Evolutionary conservation across 805 yeast genomes (phyloP).

Genomic region (Hagleromyces aurorensis): DNA sequence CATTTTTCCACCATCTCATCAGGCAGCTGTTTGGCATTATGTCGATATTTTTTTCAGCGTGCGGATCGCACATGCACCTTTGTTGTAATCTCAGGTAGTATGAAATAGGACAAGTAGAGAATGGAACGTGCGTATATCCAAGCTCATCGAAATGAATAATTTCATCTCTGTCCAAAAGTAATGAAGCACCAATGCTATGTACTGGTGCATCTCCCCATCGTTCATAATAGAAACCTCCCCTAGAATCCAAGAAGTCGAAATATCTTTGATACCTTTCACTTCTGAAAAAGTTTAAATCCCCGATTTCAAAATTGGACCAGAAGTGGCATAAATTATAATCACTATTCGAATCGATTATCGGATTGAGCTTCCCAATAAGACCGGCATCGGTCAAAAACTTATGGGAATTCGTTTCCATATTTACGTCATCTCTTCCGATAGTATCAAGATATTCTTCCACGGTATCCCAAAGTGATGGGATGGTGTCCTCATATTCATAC

Average conservation of each 20-base stretch:
- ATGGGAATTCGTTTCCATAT: constrained; percentile 23
- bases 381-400: constrained; percentile 45
- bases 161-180: constrained; percentile 51
- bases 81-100: constrained; percentile 41
- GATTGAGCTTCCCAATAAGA: constrained; percentile 35
- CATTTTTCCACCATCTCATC: constrained; percentile 70
- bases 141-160: constrained; percentile 74
- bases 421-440: constrained; percentile 47
- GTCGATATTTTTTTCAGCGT: constrained; percentile 37
- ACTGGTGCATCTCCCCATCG: constrained; percentile 97
- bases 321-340: constrained; percentile 75
- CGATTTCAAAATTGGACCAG: constrained; percentile 85
- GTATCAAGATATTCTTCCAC: constrained; percentile 53
- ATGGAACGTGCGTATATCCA: constrained; percentile 73
- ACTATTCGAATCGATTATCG: constrained; percentile 40
- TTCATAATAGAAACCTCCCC: constrained; percentile 78
- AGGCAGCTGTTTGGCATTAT: constrained; percentile 51
- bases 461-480: constrained; percentile 76
- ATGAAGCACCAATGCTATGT: constrained; percentile 61
- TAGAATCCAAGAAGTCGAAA: constrained; percentile 54
- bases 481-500: constrained; percentile 76
- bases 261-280: constrained; percentile 51
- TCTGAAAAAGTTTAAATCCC: constrained; percentile 61
- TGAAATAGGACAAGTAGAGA: constrained; percentile 52
- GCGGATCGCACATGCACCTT: constrained; percentile 54